Evolutionary conservation across 108 stramenopile species (phyloP).

Genomic region (Cyclotella kingstonii): DNA sequence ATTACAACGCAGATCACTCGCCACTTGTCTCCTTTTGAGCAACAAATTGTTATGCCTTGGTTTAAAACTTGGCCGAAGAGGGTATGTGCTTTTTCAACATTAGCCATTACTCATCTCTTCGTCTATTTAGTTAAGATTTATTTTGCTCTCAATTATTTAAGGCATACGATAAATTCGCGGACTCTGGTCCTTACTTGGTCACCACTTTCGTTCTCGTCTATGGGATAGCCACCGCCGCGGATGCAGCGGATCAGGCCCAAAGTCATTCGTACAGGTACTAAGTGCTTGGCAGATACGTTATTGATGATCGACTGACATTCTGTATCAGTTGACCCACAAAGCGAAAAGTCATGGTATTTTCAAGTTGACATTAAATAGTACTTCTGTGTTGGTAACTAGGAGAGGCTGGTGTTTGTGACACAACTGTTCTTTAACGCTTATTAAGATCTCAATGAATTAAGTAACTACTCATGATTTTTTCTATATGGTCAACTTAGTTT

Average conservation of each 20-base stretch:
- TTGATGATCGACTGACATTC: too few relatives aligned
- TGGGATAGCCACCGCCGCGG: conserved; percentile 39
- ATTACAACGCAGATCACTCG: conserved; percentile 57
- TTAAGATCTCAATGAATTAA: too few relatives aligned
- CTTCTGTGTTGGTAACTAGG: too few relatives aligned
- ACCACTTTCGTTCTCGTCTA: conserved; percentile 32
- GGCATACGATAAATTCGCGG: conserved; percentile 52
- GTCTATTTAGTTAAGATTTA: neutral
- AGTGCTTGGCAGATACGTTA: too few relatives aligned
- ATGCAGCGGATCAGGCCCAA: conserved; percentile 47
- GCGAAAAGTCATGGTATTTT: too few relatives aligned
- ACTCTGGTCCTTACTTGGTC: conserved; percentile 45
- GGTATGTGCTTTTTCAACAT: conserved; percentile 9
- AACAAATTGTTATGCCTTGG: conserved; percentile 72
- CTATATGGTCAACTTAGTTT: too few relatives aligned
- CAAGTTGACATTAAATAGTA: too few relatives aligned
- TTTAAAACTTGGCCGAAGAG: conserved; percentile 76
- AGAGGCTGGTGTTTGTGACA: too few relatives aligned
- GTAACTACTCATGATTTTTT: too few relatives aligned
- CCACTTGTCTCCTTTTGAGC: conserved; percentile 77
- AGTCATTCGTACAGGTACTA: conserved; percentile 53
- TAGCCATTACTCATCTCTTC: conserved; percentile 1
- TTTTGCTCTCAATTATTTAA: conserved; percentile 1
- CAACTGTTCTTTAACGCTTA: too few relatives aligned
- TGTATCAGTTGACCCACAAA: too few relatives aligned